Percentiles rank a stretch among this genome's conserved stretches.
Conservation (phyloP, 1,139 yeast species). For the Pichia sp. region DNA sequence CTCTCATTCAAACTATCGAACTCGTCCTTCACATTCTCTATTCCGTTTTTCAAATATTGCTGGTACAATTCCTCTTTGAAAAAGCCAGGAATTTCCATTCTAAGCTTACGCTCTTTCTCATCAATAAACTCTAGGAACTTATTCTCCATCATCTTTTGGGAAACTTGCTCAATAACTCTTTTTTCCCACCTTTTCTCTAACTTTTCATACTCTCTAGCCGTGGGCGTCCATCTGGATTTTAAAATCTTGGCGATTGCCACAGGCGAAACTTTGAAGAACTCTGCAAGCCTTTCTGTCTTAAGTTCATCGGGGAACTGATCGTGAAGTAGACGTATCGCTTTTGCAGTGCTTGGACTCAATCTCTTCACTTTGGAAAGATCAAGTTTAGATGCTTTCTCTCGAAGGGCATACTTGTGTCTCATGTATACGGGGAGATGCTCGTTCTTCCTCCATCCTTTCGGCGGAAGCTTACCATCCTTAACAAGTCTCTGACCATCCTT, state of each 20-base stretch:
- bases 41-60: conserved; percentile 18
- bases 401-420: conserved; percentile 54
- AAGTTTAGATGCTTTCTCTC: conserved; percentile 36
- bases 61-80: conserved; percentile 21
- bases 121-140: conserved; percentile 21
- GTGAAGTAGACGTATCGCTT: conserved; percentile 52
- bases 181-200: conserved; percentile 21
- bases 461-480: conserved; percentile 24
- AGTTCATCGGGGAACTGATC: conserved; percentile 45
- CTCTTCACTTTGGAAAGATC: conserved; percentile 34
- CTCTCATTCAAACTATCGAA: conserved; percentile 21
- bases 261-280: conserved; percentile 65
- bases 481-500: not conserved
- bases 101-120: conserved; percentile 23
- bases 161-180: conserved; percentile 15
- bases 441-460: conserved; percentile 36
- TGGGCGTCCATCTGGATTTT: conserved; percentile 71
- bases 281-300: conserved; percentile 53
- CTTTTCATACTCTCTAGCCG: conserved; percentile 37
- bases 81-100: conserved; percentile 25
- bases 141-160: conserved; percentile 17
- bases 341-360: conserved; percentile 65
- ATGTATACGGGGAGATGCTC: conserved; percentile 52
- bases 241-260: conserved; percentile 78
- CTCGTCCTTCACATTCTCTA: conserved; percentile 17